Percentiles rank a stretch among this genome's conserved stretches.
These are phyloP conservation scores for Zygosaccharomyces pseudorouxii DNA, from an alignment of 805 yeast genomes.

Conservation along the genomic window DNA sequence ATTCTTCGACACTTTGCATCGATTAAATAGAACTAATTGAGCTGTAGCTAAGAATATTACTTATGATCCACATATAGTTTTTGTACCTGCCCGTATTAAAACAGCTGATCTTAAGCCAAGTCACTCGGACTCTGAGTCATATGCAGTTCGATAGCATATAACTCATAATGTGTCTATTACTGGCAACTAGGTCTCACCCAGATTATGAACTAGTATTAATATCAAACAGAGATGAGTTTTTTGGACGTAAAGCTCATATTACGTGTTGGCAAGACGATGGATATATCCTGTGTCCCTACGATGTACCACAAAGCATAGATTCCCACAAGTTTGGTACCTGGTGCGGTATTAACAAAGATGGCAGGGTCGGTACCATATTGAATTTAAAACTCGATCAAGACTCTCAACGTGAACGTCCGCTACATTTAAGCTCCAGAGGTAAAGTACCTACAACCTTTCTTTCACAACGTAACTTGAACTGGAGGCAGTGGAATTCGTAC, in stretches of 20 bases:
- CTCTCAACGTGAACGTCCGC: constrained; percentile 9
- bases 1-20: constrained; percentile 30
- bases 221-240: constrained; percentile 86
- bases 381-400: constrained; percentile 56
- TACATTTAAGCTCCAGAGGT: constrained; percentile 40
- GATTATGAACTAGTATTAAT: constrained; percentile 70
- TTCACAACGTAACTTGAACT: constrained; percentile 22
- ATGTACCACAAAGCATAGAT: constrained; percentile 44
- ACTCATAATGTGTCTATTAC: constrained; percentile 66
- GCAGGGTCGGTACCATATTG: constrained; percentile 66
- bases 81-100: not conserved
- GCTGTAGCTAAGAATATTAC: no score
- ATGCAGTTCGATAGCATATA: not conserved
- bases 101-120: not conserved
- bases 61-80: no score
- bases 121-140: not conserved
- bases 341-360: constrained; percentile 66
- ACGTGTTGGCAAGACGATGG: constrained; percentile 41
- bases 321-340: constrained; percentile 68
- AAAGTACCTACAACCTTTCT: constrained; percentile 40
- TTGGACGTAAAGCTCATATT: constrained; percentile 63
- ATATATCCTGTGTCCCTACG: constrained; percentile 60
- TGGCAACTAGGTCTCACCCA: constrained; percentile 64
- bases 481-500: constrained; percentile 28
- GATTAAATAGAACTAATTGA: not conserved